A percentile compares a stretch with the other conserved stretches of the same genome.
Evolutionary conservation across 371 early-diverging fungal species (phyloP).

Genomic region (Apophysomyces sp.): DNA sequence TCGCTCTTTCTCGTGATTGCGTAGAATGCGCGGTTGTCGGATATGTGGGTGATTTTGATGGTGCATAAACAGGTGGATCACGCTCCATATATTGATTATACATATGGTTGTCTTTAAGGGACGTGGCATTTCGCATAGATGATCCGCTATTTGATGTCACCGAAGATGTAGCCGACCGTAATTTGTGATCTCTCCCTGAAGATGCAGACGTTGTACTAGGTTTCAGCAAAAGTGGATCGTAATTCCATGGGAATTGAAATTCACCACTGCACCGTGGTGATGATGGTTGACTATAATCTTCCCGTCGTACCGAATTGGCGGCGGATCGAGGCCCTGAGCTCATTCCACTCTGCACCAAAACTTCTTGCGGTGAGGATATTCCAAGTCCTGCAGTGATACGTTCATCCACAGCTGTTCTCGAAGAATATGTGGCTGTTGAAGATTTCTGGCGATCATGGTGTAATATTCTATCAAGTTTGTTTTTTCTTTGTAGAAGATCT

Average conservation of each 20-base stretch:
- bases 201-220: neutral
- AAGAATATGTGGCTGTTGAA: neutral
- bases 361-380: constrained; percentile 11
- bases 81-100: neutral
- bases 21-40: neutral
- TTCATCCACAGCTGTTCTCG: constrained; percentile 23
- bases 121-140: constrained; percentile 20
- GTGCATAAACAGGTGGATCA: constrained; percentile 19
- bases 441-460: constrained; percentile 12
- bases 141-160: constrained; percentile 14
- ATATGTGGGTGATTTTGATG: neutral
- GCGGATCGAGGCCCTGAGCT: neutral
- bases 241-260: constrained; percentile 7
- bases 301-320: neutral
- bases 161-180: neutral
- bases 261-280: constrained; percentile 8
- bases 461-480: constrained; percentile 36
- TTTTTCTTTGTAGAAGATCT: constrained; percentile 38
- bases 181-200: constrained; percentile 5
- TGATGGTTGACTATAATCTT: constrained; percentile 1
- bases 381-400: constrained; percentile 41
- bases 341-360: neutral
- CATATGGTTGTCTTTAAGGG: constrained; percentile 15
- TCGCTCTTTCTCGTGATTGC: neutral
- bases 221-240: constrained; percentile 1